phyloP scores from a whole-genome alignment of 805 yeast genomes.

The Myxozyma vanderwaltii region DNA sequence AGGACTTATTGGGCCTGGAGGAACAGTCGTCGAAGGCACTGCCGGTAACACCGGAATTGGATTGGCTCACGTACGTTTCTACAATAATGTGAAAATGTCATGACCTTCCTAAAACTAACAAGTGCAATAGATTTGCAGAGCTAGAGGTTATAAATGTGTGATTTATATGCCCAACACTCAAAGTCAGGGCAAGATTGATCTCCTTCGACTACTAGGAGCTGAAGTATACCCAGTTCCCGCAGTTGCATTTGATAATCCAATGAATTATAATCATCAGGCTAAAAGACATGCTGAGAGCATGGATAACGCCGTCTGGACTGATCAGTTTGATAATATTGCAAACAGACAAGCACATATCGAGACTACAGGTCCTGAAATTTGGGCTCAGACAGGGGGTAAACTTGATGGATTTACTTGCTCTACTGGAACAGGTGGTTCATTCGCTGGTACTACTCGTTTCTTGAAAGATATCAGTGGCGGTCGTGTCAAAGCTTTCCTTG shows the following conservation, averaged over 20 bases:
- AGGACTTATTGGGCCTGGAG: conserved; percentile 65
- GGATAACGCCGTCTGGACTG: conserved; percentile 87
- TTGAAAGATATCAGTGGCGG: conserved; percentile 70
- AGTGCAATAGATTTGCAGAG: conserved; percentile 56
- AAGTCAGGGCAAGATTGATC: conserved; percentile 75
- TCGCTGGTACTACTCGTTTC: conserved; percentile 81
- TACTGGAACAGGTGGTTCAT: conserved; percentile 92
- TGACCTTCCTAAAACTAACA: not conserved
- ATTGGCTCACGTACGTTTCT: conserved; percentile 56
- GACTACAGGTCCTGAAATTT: conserved; percentile 90
- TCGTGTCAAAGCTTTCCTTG: conserved; percentile 63
- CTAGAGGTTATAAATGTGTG: conserved; percentile 80
- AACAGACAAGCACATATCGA: conserved; percentile 86
- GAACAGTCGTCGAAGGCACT: conserved; percentile 88
- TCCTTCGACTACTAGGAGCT: conserved; percentile 75
- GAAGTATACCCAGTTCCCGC: conserved; percentile 89
- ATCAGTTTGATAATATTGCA: conserved; percentile 86
- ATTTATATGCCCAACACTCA: conserved; percentile 93
- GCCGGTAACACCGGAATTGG: conserved; percentile 98
- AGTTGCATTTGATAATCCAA: conserved; percentile 76
- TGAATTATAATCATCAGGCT: conserved; percentile 86
- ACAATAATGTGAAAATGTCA: not conserved
- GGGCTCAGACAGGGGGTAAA: conserved; percentile 77
- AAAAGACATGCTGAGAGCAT: conserved; percentile 75
- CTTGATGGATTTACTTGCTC: conserved; percentile 87